Base-by-base conservation (phyloP, 2,329 filamentous ascomycete species). In the Pseudogymnoascus verrucosus region DNA sequence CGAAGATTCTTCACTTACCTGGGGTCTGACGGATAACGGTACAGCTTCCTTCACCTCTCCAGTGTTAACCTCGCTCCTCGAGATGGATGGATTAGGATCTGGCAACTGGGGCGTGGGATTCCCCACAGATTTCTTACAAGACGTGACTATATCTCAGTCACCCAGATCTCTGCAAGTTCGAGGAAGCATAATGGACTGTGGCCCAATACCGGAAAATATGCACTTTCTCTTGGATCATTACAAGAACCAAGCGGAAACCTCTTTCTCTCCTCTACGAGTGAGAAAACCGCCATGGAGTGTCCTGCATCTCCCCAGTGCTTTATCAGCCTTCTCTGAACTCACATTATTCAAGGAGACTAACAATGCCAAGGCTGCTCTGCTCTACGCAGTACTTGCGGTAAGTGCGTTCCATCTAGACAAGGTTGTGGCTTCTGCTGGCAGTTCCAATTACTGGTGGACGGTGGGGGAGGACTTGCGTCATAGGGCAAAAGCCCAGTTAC, bases 261-360 rank as follows among this genome's bases (percentile, higher is more conserved):
- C 21, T 23, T 23, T 54, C 5, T 62, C 60, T 14, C 60, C 60
- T 8, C 26, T 62, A n/a, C 34, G 26, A 39, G 47, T 70, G 1
- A 66, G 70, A 31, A 74, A 75, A 61, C 73, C 73, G 1, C 73
- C 74, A 2, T 75, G 72, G 72, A 71, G 71, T 60, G 71, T 73
- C 12, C 54, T 74, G 42, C 73, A 74, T 44, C 64, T 74, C 3
- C 68, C 73, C 0, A 67, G 69, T 8, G 74, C 73, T 1, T 68
- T 75, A 8, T 65, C 71, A 3, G 72, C 73, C 6, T 71, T 71
- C 51, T 69, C 70, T 5, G 73, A 74, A 16, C 60, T 73, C 2
- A 74, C 72, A 0, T 72, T 74, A 4, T 67, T 68, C 0, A 65
- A 70, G 5, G 66, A 63, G 1, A 66, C 74, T n/a, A 74, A 67